These are phyloP conservation scores for Parsonsia alboflavescens DNA, from an alignment of 257 asterid genomes.

Conservation along the genomic window DNA sequence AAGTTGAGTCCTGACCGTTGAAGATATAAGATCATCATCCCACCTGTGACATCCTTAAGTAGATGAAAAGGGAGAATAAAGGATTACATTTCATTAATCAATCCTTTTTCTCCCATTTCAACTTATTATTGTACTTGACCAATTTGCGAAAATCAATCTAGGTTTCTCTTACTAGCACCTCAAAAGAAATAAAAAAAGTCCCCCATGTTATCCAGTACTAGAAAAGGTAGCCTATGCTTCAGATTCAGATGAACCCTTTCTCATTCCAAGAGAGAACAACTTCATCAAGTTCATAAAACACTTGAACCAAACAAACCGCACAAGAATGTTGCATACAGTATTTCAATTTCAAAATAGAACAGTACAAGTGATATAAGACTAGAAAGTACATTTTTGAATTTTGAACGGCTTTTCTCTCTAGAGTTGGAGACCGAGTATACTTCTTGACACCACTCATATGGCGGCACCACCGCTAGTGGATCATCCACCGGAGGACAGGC, in stretches of 20 bases:
- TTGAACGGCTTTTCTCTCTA: too few species aligned
- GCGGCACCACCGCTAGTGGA: too few species aligned
- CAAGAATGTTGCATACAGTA: slow-evolving; percentile 9
- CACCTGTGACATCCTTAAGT: neutral
- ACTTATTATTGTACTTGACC: neutral
- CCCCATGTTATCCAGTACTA: neutral
- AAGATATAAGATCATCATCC: neutral
- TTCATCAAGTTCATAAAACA: neutral
- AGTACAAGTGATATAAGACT: neutral
- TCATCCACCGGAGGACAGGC: too few species aligned
- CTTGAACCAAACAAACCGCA: neutral
- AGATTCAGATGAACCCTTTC: slow-evolving; percentile 3
- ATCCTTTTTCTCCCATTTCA: neutral
- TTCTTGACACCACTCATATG: too few species aligned
- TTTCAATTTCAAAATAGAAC: slow-evolving; percentile 7
- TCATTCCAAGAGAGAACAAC: neutral
- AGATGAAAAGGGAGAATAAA: neutral
- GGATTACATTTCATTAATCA: neutral
- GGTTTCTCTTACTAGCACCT: neutral
- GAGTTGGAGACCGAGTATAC: too few species aligned
- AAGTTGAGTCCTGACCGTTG: neutral
- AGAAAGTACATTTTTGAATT: too few species aligned
- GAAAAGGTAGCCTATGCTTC: neutral
- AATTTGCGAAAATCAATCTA: neutral
- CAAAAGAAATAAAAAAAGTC: neutral